phyloP scores from a whole-genome alignment of 169 alveolate species.

The Blepharisma undulans region DNA sequence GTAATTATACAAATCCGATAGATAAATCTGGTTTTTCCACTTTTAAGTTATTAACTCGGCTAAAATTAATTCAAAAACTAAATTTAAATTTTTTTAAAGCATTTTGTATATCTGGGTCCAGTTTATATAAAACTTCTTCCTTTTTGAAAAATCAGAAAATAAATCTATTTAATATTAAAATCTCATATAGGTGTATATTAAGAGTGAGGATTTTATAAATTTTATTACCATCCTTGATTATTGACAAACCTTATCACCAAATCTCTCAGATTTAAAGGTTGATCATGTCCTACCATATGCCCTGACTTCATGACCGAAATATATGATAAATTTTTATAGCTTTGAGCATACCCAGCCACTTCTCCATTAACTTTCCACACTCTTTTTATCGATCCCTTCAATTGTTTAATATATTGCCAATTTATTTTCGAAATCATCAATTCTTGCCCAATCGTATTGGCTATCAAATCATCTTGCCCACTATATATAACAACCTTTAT shows the following conservation, averaged over 20 bases:
- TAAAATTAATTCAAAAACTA: too few relatives aligned
- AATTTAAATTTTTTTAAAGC: too few relatives aligned
- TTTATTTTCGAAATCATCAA: neutral
- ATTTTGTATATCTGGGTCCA: too few relatives aligned
- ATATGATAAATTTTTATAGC: slow-evolving; percentile 54
- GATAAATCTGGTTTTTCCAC: too few relatives aligned
- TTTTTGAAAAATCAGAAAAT: too few relatives aligned
- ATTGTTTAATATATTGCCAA: slow-evolving; percentile 43
- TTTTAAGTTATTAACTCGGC: too few relatives aligned
- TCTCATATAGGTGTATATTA: too few relatives aligned
- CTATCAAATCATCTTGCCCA: slow-evolving; percentile 37
- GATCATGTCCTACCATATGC: slow-evolving; percentile 60
- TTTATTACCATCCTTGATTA: neutral
- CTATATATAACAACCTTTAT: neutral
- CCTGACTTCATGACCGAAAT: slow-evolving; percentile 67
- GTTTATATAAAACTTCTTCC: too few relatives aligned
- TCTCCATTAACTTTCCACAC: slow-evolving; percentile 56
- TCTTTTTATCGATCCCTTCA: slow-evolving; percentile 31
- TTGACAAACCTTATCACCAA: slow-evolving; percentile 47
- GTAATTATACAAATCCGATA: too few relatives aligned
- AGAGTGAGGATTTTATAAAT: too few relatives aligned
- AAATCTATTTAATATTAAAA: too few relatives aligned
- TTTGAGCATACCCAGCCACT: slow-evolving; percentile 55
- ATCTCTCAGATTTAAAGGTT: slow-evolving; percentile 42
- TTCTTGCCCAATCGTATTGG: neutral